A percentile compares a stretch with the other conserved stretches of the same genome.
These are phyloP conservation scores for Podospora didyma DNA, from an alignment of 495 filamentous ascomycete genomes.

Conservation along the genomic window DNA sequence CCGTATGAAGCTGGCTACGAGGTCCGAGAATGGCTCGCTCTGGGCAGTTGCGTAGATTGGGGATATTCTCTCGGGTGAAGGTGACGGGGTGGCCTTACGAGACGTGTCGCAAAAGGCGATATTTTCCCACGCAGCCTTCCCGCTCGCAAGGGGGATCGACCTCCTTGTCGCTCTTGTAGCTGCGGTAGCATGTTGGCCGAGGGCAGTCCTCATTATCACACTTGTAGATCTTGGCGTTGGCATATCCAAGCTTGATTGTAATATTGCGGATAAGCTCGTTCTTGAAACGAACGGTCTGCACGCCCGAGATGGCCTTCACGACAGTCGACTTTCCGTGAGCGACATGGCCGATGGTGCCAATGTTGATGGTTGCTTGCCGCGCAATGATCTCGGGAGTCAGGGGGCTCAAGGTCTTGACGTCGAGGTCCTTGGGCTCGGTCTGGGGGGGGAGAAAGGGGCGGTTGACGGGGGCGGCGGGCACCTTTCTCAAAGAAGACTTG, in stretches of 20 bases:
- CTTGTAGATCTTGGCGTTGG: slow-evolving; percentile 99
- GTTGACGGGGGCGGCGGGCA: slow-evolving; percentile 34
- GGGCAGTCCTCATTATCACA: slow-evolving; percentile 90
- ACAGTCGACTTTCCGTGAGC: slow-evolving; percentile 98
- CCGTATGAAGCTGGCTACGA: neutral
- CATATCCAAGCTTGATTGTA: slow-evolving; percentile 98
- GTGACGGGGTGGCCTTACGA: slow-evolving; percentile 58
- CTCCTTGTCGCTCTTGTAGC: slow-evolving; percentile 97
- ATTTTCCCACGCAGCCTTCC: slow-evolving; percentile 80
- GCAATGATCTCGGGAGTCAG: slow-evolving; percentile 94
- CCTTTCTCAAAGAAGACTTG: slow-evolving; percentile 48
- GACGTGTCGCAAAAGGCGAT: slow-evolving; percentile 80
- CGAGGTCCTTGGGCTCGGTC: slow-evolving; percentile 81
- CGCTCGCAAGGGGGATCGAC: slow-evolving; percentile 92
- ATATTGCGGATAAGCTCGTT: slow-evolving; percentile 98
- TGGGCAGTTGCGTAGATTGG: too few species aligned
- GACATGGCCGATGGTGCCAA: slow-evolving; percentile 97
- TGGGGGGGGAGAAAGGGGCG: slow-evolving; percentile 72
- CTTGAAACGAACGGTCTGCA: slow-evolving; percentile 99
- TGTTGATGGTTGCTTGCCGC: slow-evolving; percentile 97
- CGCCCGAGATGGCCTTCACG: slow-evolving; percentile 97
- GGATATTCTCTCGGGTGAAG: too few species aligned
- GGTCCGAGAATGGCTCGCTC: neutral
- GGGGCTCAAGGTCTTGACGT: slow-evolving; percentile 72
- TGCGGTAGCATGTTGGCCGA: slow-evolving; percentile 90